Evolutionary conservation across 2,329 filamentous ascomycete species (phyloP).

Genomic region (Clarireedia hainanense): DNA sequence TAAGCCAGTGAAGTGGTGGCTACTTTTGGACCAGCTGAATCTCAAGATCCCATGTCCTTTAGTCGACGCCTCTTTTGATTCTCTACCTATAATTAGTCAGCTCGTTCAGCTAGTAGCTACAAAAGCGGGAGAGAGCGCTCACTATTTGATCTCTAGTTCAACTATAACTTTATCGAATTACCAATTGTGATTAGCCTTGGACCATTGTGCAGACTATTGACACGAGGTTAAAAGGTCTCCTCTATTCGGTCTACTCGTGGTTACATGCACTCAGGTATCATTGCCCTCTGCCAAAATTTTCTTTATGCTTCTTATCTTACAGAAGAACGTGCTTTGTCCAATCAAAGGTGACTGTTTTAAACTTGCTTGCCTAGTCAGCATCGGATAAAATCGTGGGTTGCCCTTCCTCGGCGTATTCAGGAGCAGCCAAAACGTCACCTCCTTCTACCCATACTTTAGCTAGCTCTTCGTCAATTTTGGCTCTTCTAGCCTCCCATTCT

Average conservation of each 20-base stretch:
- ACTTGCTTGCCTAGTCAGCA: background rate
- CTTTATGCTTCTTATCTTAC: background rate
- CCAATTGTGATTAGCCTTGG: too few relatives aligned
- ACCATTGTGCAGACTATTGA: too few relatives aligned
- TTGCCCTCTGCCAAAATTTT: background rate
- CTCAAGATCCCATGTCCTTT: too few relatives aligned
- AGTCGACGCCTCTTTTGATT: too few relatives aligned
- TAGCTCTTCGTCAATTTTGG: constrained; percentile 79
- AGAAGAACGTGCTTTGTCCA: background rate
- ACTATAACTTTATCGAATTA: too few relatives aligned
- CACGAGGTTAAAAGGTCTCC: too few relatives aligned
- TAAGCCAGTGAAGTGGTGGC: too few relatives aligned
- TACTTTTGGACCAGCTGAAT: too few relatives aligned
- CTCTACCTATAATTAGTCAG: too few relatives aligned
- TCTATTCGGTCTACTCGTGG: background rate
- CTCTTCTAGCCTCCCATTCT: constrained; percentile 68
- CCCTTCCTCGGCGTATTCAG: background rate
- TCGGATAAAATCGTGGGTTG: background rate
- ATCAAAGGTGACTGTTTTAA: background rate
- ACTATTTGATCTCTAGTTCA: too few relatives aligned
- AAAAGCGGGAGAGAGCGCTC: too few relatives aligned
- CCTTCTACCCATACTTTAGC: constrained; percentile 33
- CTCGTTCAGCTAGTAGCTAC: too few relatives aligned
- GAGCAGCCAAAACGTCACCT: constrained; percentile 17
- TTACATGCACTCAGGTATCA: background rate